Evolutionary conservation across 2,329 filamentous ascomycete genomes (phyloP).

Genomic region (Graphilbum sp.): DNA sequence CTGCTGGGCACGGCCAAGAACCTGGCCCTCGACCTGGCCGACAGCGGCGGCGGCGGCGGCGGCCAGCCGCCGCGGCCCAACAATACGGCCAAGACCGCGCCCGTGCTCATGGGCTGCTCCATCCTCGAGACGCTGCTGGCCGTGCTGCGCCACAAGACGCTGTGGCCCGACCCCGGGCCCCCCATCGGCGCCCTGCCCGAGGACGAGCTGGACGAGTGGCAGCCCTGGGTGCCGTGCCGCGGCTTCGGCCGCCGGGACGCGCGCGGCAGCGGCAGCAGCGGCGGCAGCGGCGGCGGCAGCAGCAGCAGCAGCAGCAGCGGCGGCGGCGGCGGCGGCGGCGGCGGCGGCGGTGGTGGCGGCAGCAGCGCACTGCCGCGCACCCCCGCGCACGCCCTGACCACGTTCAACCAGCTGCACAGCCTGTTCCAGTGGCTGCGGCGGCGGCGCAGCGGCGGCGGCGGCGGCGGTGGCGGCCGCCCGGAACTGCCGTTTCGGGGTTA

Average conservation of each 20-base stretch:
- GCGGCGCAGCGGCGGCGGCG: neutral
- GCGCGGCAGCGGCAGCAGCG: too few species aligned
- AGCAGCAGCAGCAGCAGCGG: too few species aligned
- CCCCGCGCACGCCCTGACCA: constrained; percentile 20
- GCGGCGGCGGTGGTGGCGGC: too few species aligned
- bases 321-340: too few species aligned
- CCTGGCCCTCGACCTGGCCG: constrained; percentile 16
- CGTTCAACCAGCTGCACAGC: constrained; percentile 24
- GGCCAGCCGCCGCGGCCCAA: neutral
- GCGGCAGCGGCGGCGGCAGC: too few species aligned
- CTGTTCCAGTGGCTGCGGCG: constrained; percentile 13
- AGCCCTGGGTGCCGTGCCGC: constrained; percentile 45
- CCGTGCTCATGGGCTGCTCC: constrained; percentile 36
- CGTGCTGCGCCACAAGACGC: constrained; percentile 1
- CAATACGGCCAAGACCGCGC: neutral
- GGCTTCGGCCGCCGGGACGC: constrained; percentile 17
- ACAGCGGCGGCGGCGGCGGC: too few species aligned
- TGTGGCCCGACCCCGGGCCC: neutral
- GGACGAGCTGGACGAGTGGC: constrained; percentile 59
- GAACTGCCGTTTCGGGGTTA: too few species aligned
- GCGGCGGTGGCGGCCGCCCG: too few species aligned
- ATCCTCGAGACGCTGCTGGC: constrained; percentile 44
- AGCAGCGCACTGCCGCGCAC: too few species aligned
- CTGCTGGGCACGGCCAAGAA: constrained; percentile 48
- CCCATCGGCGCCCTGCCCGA: constrained; percentile 20